These are phyloP conservation scores for Candida wancherniae DNA, from an alignment of 805 yeast species.

Conservation along the genomic window DNA sequence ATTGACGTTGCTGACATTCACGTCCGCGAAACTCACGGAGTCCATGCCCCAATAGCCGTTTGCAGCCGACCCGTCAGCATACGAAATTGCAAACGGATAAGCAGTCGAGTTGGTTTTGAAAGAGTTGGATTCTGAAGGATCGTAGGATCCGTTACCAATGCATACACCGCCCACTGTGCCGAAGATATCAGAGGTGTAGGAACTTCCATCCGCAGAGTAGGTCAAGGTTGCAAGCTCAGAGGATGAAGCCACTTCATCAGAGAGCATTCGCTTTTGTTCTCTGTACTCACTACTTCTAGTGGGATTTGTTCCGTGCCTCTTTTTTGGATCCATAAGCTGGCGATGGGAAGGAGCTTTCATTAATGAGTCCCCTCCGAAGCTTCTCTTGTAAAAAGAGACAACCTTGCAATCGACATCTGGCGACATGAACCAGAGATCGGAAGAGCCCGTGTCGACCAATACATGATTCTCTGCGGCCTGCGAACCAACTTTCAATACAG, in stretches of 20 bases:
- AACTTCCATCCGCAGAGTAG: no score
- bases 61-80: slow-evolving; percentile 47
- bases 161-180: no score
- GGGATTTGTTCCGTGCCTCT: no score
- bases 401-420: slow-evolving; percentile 1
- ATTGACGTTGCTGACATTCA: slow-evolving; percentile 45
- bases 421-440: slow-evolving; percentile 40
- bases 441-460: slow-evolving; percentile 39
- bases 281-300: no score
- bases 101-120: slow-evolving; percentile 39
- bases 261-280: no score
- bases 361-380: neutral
- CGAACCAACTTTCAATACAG: slow-evolving; percentile 9
- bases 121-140: slow-evolving; percentile 32
- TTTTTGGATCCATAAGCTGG: no score
- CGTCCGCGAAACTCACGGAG: slow-evolving; percentile 46
- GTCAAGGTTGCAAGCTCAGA: no score
- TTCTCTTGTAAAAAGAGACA: no score
- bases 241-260: no score
- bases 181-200: no score
- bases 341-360: no score
- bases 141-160: no score
- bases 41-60: slow-evolving; percentile 58
- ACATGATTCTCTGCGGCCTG: slow-evolving; percentile 18
- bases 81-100: slow-evolving; percentile 35